phyloP scores from a whole-genome alignment of 495 filamentous ascomycete species.

The Filosporella fistucella region DNA sequence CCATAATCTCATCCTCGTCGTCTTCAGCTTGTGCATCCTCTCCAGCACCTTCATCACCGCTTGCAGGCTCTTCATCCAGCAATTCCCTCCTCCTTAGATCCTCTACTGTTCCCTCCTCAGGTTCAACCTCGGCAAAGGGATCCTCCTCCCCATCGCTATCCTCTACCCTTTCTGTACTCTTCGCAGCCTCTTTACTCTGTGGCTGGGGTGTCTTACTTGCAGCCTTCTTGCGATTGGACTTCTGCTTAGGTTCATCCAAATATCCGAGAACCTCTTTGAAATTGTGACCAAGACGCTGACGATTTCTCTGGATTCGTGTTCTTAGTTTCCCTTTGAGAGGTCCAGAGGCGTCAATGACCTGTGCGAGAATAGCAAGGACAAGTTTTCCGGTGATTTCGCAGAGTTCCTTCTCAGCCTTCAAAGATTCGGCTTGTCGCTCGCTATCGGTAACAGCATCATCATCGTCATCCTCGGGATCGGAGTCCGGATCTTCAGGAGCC shows the following conservation, averaged over 20 bases:
- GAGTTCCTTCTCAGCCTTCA: conserved; percentile 74
- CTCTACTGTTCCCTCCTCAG: conserved; percentile 51
- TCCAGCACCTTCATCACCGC: conserved; percentile 27
- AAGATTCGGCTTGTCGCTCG: conserved; percentile 51
- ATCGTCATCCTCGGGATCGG: conserved; percentile 57
- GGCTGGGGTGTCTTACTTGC: conserved; percentile 33
- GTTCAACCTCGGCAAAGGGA: conserved; percentile 45
- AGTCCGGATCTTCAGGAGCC: conserved; percentile 51
- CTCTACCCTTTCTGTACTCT: conserved; percentile 42
- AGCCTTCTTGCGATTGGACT: conserved; percentile 44
- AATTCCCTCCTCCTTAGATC: conserved; percentile 58
- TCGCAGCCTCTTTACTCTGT: conserved; percentile 32
- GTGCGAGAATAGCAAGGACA: conserved; percentile 70
- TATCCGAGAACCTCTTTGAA: conserved; percentile 73
- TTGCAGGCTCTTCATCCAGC: conserved; percentile 44
- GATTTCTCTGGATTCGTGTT: conserved; percentile 63
- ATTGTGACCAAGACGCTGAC: conserved; percentile 61
- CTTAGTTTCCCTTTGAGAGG: conserved; percentile 54
- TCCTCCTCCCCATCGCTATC: conserved; percentile 47
- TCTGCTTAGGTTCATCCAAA: conserved; percentile 57
- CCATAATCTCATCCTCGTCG: conserved; percentile 66
- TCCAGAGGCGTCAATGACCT: conserved; percentile 61
- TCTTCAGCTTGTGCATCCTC: conserved; percentile 49
- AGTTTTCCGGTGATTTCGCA: conserved; percentile 82
- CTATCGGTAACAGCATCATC: conserved; percentile 48